These are phyloP conservation scores for Periconia sp. DNA, from an alignment of 2,329 filamentous ascomycete genomes.

Conservation along the genomic window DNA sequence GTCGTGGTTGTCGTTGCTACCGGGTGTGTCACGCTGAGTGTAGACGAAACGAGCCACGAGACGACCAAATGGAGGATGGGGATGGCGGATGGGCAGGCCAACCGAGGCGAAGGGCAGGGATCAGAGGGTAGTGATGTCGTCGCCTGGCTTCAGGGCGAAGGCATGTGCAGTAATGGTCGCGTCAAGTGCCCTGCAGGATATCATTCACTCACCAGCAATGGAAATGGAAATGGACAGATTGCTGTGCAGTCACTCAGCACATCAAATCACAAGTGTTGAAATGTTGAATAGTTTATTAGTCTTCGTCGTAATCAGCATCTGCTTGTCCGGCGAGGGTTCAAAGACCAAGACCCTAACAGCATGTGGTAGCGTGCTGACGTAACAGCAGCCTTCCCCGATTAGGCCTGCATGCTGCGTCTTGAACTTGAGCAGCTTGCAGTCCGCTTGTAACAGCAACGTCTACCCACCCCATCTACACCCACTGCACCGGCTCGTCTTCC, in stretches of 20 bases:
- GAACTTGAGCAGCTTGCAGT: conserved; percentile 24
- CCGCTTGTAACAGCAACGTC: conserved; percentile 12
- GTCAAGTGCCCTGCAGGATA: neutral
- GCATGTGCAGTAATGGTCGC: neutral
- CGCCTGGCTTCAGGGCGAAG: conserved; percentile 11
- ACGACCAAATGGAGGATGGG: conserved; percentile 9
- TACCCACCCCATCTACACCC: neutral
- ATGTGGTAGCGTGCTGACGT: conserved; percentile 2
- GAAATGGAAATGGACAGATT: too few species aligned
- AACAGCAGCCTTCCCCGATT: conserved; percentile 1
- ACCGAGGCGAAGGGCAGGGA: conserved; percentile 31
- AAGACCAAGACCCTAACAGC: neutral
- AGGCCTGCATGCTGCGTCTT: conserved; percentile 23
- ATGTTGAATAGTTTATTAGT: too few species aligned
- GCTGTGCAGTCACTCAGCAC: too few species aligned
- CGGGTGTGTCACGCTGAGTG: conserved; percentile 27
- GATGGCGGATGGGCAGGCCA: conserved; percentile 11
- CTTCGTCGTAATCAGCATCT: neutral
- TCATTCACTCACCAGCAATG: neutral
- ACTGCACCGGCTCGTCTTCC: conserved; percentile 12
- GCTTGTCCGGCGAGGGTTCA: conserved; percentile 1
- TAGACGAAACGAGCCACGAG: conserved; percentile 26
- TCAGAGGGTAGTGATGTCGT: conserved; percentile 34
- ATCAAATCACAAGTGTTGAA: too few species aligned
- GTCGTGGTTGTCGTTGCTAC: conserved; percentile 7